Conservation (phyloP, 2,329 filamentous ascomycete species). For the Pseudogymnoascus sp. region DNA sequence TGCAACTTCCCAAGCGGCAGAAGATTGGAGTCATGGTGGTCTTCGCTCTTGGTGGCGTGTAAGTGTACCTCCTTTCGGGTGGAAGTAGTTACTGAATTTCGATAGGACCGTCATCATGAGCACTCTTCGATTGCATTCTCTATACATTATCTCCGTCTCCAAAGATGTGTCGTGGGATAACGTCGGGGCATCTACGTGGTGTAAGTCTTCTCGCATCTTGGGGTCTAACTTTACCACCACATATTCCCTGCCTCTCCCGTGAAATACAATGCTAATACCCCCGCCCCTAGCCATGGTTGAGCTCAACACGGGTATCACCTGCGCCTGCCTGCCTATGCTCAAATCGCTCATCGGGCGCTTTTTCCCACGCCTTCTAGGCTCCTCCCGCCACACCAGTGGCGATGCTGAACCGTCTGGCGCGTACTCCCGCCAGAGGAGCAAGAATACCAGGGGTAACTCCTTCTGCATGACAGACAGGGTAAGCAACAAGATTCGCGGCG, state of each 20-base stretch:
- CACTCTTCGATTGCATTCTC: conserved; percentile 12
- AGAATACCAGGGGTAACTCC: neutral
- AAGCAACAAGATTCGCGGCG: neutral
- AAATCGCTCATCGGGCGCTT: conserved; percentile 58
- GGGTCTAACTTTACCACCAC: neutral
- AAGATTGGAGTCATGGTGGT: conserved; percentile 17
- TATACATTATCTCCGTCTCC: conserved; percentile 8
- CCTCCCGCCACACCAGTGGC: neutral
- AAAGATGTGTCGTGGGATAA: conserved; percentile 10
- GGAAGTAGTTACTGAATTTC: neutral
- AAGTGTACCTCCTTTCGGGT: conserved; percentile 3
- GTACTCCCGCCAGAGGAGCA: neutral
- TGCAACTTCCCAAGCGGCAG: conserved; percentile 15
- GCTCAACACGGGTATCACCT: conserved; percentile 78
- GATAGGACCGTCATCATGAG: conserved; percentile 15
- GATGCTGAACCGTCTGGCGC: neutral
- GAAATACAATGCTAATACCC: neutral
- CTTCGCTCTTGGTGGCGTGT: conserved; percentile 20
- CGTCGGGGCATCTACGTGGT: neutral
- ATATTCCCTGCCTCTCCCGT: neutral
- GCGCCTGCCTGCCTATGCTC: conserved; percentile 76
- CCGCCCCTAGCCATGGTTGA: conserved; percentile 44
- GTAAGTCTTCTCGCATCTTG: neutral
- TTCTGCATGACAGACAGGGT: neutral
- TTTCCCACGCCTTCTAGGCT: conserved; percentile 7